Percentiles rank a stretch among this genome's conserved stretches.
phyloP scores from a whole-genome alignment of 192 early-diverging fungal genomes.

The Haplosporangium gracile region DNA sequence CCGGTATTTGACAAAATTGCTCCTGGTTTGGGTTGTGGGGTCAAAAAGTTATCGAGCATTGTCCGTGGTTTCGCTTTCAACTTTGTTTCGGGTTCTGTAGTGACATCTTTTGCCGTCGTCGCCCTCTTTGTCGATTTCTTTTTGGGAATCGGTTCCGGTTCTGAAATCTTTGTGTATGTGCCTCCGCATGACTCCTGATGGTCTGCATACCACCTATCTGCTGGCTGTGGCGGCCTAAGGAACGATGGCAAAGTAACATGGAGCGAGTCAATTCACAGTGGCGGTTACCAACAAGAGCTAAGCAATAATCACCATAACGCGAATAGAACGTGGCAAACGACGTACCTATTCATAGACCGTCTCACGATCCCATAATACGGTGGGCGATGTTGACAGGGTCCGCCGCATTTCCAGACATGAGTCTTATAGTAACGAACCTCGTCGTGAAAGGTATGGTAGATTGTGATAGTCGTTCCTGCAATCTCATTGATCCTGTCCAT shows the following conservation, averaged over 20 bases:
- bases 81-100: not conserved
- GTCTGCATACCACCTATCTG: slow-evolving; percentile 73
- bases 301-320: not conserved
- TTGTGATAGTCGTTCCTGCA: slow-evolving; percentile 68
- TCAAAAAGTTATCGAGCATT: slow-evolving; percentile 30
- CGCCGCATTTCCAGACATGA: slow-evolving; percentile 77
- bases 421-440: slow-evolving; percentile 75
- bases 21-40: not conserved
- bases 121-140: slow-evolving; percentile 24
- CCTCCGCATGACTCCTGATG: slow-evolving; percentile 77
- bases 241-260: not conserved
- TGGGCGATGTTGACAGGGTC: slow-evolving; percentile 64
- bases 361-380: slow-evolving; percentile 73
- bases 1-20: not conserved
- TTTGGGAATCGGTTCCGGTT: slow-evolving; percentile 57
- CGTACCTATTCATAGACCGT: slow-evolving; percentile 72
- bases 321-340: too few relatives aligned
- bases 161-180: slow-evolving; percentile 70
- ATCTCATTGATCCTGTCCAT: slow-evolving; percentile 67
- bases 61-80: slow-evolving; percentile 13
- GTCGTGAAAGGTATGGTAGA: slow-evolving; percentile 78
- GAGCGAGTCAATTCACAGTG: too few relatives aligned
- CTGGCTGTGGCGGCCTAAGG: slow-evolving; percentile 71
- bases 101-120: not conserved
- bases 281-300: not conserved